Conservation (phyloP, 148 eudicot species). For the Pharnaceum exiguum region DNA sequence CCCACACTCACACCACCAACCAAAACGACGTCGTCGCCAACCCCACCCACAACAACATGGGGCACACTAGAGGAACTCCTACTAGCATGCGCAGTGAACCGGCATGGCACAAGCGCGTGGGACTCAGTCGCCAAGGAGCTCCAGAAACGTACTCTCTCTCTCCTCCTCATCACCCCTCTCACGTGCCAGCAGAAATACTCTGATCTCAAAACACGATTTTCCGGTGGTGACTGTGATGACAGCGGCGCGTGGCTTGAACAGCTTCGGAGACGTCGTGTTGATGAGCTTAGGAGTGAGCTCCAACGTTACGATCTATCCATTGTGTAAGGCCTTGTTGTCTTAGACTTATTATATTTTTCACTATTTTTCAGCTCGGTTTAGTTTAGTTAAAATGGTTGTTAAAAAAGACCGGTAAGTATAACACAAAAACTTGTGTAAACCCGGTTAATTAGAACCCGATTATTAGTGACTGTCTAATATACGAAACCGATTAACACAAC, state of each 20-base stretch:
- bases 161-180: slow-evolving; percentile 29
- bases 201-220: slow-evolving; percentile 51
- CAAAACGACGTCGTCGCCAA: background rate
- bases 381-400: too few species aligned
- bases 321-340: slow-evolving; percentile 29
- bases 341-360: background rate
- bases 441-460: too few species aligned
- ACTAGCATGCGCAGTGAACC: slow-evolving; percentile 58
- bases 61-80: slow-evolving; percentile 65
- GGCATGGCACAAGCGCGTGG: slow-evolving; percentile 54
- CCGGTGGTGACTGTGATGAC: slow-evolving; percentile 5
- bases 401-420: too few species aligned
- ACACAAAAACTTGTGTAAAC: too few species aligned
- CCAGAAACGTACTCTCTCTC: slow-evolving; percentile 30
- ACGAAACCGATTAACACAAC: too few species aligned
- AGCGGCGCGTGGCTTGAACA: slow-evolving; percentile 43
- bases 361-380: background rate
- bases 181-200: slow-evolving; percentile 36
- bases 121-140: slow-evolving; percentile 48
- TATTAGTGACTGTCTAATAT: too few species aligned
- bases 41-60: slow-evolving; percentile 21
- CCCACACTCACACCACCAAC: background rate
- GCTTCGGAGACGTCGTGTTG: slow-evolving; percentile 47
- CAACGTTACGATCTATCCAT: slow-evolving; percentile 59
- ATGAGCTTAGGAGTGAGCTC: slow-evolving; percentile 45